Conservation (phyloP, 768 basidiomycete species). For the Mycena haematopus region DNA sequence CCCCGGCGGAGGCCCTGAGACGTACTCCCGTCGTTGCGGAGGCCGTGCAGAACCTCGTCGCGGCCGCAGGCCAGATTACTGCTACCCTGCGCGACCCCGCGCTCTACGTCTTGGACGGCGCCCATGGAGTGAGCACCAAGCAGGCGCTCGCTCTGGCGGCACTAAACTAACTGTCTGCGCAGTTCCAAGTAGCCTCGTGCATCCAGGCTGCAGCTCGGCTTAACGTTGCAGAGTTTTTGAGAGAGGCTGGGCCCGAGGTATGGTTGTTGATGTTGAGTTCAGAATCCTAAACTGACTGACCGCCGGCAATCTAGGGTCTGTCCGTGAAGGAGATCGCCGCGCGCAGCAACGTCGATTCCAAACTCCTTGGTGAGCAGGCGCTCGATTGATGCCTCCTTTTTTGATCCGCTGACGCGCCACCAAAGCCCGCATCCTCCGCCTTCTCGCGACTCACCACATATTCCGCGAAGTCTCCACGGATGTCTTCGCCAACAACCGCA, state of each 20-base stretch:
- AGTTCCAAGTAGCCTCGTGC: conserved; percentile 10
- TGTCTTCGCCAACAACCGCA: conserved; percentile 37
- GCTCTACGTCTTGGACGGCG: not conserved
- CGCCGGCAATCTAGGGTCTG: conserved; percentile 17
- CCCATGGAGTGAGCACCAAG: not conserved
- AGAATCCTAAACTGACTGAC: no score
- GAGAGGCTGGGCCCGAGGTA: conserved; percentile 31
- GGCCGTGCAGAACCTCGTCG: conserved; percentile 4
- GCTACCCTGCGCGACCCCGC: not conserved
- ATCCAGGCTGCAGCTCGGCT: not conserved
- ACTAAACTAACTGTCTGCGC: no score
- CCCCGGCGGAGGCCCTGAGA: conserved; percentile 8
- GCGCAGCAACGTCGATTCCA: not conserved
- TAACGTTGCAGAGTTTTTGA: conserved; percentile 36
- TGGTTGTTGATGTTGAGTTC: not conserved
- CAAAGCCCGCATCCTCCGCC: conserved; percentile 30
- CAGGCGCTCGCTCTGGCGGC: no score
- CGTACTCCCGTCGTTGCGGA: not conserved
- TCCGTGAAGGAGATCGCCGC: conserved; percentile 35
- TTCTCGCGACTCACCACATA: conserved; percentile 35
- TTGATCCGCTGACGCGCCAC: no score
- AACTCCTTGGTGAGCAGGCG: conserved; percentile 1
- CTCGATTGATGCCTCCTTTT: not conserved
- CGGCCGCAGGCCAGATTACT: conserved; percentile 5
- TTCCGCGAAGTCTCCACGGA: conserved; percentile 27